Conservation (phyloP, 371 early-diverging fungal genomes). For the Rhizopus microsporus region DNA sequence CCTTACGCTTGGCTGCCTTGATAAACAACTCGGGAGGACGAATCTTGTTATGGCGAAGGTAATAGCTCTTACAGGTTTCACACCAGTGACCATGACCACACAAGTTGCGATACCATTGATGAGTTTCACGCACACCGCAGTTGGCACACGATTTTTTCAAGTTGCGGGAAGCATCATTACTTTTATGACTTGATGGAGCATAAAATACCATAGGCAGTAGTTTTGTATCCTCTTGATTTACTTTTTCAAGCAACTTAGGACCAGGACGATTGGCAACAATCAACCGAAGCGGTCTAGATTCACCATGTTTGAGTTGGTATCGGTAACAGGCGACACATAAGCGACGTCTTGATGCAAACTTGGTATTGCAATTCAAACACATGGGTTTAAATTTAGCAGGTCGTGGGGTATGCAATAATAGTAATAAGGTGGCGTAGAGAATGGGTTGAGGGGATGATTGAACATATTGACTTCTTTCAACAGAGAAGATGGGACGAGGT, state of each 20-base stretch:
- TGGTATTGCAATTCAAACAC: constrained; percentile 45
- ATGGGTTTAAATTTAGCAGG: constrained; percentile 44
- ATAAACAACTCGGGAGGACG: constrained; percentile 46
- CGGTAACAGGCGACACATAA: constrained; percentile 49
- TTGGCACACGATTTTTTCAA: constrained; percentile 40
- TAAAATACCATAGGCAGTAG: constrained; percentile 15
- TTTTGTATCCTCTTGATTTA: neutral
- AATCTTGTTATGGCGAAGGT: constrained; percentile 40
- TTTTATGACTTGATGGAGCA: constrained; percentile 2
- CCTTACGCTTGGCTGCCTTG: constrained; percentile 50
- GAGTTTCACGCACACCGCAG: constrained; percentile 45
- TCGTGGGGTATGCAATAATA: constrained; percentile 36
- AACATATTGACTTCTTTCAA: constrained; percentile 3
- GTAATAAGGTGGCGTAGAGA: constrained; percentile 30
- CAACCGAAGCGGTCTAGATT: constrained; percentile 39
- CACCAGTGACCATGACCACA: constrained; percentile 54
- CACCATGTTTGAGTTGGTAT: constrained; percentile 41
- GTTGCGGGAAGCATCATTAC: neutral
- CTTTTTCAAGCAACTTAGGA: constrained; percentile 9
- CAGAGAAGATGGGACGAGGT: constrained; percentile 34
- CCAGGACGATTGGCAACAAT: constrained; percentile 45
- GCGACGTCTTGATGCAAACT: constrained; percentile 44
- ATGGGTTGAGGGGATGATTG: constrained; percentile 21
- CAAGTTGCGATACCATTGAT: constrained; percentile 53
- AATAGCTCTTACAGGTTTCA: constrained; percentile 53